These are phyloP conservation scores for Anthracocystis setariae DNA, from an alignment of 1,284 basidiomycete species.

Conservation along the genomic window DNA sequence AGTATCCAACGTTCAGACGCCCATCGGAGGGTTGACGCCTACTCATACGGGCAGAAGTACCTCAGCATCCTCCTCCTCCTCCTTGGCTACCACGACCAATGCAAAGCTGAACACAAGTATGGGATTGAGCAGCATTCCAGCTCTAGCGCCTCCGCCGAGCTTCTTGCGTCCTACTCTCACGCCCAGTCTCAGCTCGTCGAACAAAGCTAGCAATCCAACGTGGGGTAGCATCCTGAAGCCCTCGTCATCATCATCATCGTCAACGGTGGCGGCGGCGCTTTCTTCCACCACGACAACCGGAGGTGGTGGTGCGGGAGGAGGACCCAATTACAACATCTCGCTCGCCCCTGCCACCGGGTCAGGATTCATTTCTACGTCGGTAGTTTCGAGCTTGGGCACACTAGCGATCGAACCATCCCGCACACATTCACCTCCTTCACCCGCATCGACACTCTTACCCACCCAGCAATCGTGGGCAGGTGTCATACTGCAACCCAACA, in stretches of 20 bases:
- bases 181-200: slow-evolving; percentile 11
- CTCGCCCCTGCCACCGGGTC: slow-evolving; percentile 41
- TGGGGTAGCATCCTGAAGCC: slow-evolving; percentile 39
- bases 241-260: slow-evolving; percentile 14
- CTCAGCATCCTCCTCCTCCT: background rate
- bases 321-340: slow-evolving; percentile 59
- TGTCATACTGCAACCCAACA: slow-evolving; percentile 43
- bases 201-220: slow-evolving; percentile 8
- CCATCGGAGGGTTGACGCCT: slow-evolving; percentile 33
- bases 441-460: background rate
- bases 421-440: background rate
- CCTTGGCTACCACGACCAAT: slow-evolving; percentile 7
- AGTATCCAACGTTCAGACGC: slow-evolving; percentile 16
- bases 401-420: slow-evolving; percentile 16
- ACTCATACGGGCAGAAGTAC: slow-evolving; percentile 32
- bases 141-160: slow-evolving; percentile 27
- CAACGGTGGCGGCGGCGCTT: background rate
- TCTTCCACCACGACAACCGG: background rate
- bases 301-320: slow-evolving; percentile 6
- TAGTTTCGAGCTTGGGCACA: background rate
- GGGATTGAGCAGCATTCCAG: slow-evolving; percentile 2
- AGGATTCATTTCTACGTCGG: no score
- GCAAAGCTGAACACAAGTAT: background rate
- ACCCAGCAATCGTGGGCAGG: slow-evolving; percentile 39
- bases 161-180: slow-evolving; percentile 15